Evolutionary conservation across 192 early-diverging fungal species (phyloP).

Genomic region (Coemansia sp.): DNA sequence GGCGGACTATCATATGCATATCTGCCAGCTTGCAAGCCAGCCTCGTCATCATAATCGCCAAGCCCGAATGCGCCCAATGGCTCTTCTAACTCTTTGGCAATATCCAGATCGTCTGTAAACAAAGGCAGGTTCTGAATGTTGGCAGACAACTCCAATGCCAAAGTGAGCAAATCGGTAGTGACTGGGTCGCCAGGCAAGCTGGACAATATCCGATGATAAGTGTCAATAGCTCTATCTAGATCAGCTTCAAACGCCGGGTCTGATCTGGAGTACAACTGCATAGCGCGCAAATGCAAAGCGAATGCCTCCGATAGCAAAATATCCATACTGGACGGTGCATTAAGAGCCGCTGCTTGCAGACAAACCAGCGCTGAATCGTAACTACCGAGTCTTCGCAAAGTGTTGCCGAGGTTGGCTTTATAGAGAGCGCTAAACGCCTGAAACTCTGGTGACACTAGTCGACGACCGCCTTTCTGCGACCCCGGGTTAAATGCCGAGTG

Average conservation of each 20-base stretch:
- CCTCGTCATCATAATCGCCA: neutral
- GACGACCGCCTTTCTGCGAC: neutral
- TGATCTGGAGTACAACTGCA: conserved; percentile 17
- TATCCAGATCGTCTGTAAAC: conserved; percentile 7
- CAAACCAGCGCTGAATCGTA: conserved; percentile 27
- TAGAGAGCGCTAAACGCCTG: conserved; percentile 37
- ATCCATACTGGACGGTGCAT: conserved; percentile 34
- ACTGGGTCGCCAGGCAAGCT: conserved; percentile 41
- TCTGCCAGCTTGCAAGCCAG: neutral
- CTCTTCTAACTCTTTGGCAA: conserved; percentile 10
- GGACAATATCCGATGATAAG: conserved; percentile 44
- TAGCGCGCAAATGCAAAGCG: conserved; percentile 29
- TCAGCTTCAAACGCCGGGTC: neutral
- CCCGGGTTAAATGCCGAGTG: conserved; percentile 18
- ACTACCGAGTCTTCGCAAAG: conserved; percentile 31
- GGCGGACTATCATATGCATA: conserved; percentile 1
- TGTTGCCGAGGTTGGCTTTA: conserved; percentile 47
- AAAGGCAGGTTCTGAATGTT: conserved; percentile 11
- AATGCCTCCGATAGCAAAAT: conserved; percentile 45
- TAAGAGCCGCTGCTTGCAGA: conserved; percentile 18
- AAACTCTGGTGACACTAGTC: conserved; percentile 18
- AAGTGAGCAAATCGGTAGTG: conserved; percentile 47
- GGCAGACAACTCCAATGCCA: conserved; percentile 46
- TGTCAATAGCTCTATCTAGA: conserved; percentile 48
- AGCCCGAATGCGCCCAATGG: neutral